Base-by-base conservation (phyloP, 1,284 basidiomycete species). In the Golubevia pallescens region DNA sequence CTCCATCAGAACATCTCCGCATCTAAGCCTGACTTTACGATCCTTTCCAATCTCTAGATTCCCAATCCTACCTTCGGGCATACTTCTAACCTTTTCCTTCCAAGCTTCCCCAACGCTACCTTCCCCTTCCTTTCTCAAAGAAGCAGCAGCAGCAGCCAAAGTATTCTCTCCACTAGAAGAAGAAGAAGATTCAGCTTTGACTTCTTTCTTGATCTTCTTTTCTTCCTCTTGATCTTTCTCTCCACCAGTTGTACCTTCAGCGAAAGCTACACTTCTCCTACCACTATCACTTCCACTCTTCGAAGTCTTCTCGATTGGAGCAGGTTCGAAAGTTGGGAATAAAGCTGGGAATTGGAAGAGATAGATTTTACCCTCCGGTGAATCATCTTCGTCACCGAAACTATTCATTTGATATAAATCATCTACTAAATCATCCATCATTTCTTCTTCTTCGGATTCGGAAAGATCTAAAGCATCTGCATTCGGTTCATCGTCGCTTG, bases 301-400 rank as follows among this genome's bases (percentile, higher is more conserved):
- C 42, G 8, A 13, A 13, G 8, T 48, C 42, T 48, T 48, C 16
- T 48, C 42, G 16, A 48, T 48, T 34, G 56, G 23, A 10, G 58
- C 24, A n/a, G 53, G 24, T 1, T 24, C 58, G 61, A 82, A 84
- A 6, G 67, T 53, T 1, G 80, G 80, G 62, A 78, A 76, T 0
- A 77, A 69, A 34, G 73, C 73, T 14, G 81, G 81, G 62, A 84
- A 82, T 58, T 84, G 81, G 63, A 84, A 82, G 6, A 84, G 67
- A 58, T 82, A 84, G 1, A 81, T 71, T 1, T 69, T 63, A 20
- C 77, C 74, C 5, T 78, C 74, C 2, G 72, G 70, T 34, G 57
- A 38, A 16, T 24, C 62, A 10, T 32, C 48, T 10, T 60, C 57
- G 5, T 74, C 71, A 51, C 70, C 62, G 57, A 84, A 81, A 48